These are phyloP conservation scores for Oidium heveae DNA, from an alignment of 2,329 filamentous ascomycete species.

Conservation along the genomic window DNA sequence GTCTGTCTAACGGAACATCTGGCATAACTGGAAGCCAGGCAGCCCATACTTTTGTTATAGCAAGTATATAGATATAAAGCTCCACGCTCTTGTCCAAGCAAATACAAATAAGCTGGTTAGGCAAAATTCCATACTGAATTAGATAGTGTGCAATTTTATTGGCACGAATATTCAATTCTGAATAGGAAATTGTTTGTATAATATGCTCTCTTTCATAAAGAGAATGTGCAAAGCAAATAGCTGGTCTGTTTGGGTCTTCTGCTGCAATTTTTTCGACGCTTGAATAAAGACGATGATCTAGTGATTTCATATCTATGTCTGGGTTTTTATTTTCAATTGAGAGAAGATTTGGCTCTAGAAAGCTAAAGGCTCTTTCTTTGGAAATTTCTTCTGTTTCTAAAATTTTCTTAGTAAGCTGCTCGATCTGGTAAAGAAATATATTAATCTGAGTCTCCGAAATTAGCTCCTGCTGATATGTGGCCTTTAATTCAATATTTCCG, in stretches of 20 bases:
- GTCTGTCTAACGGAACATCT: constrained; percentile 36
- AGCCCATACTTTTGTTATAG: constrained; percentile 46
- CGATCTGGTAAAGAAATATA: constrained; percentile 34
- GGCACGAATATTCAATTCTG: constrained; percentile 33
- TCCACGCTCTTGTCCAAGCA: constrained; percentile 52
- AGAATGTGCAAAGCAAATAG: constrained; percentile 35
- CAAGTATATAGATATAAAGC: constrained; percentile 52
- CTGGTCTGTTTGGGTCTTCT: constrained; percentile 25
- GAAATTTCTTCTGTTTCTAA: constrained; percentile 3
- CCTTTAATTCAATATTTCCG: constrained; percentile 22
- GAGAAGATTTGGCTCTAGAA: constrained; percentile 4
- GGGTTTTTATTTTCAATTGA: constrained; percentile 11
- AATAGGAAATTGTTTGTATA: constrained; percentile 31
- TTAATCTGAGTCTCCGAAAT: constrained; percentile 30
- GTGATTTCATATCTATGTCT: constrained; percentile 1
- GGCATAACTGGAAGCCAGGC: constrained; percentile 62
- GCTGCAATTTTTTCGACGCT: constrained; percentile 11
- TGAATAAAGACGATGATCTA: constrained; percentile 7
- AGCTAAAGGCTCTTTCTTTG: constrained; percentile 3
- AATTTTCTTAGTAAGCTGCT: constrained; percentile 22
- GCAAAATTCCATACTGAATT: constrained; percentile 18
- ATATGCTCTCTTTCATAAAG: constrained; percentile 17
- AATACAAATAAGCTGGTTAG: constrained; percentile 40
- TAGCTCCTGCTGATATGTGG: constrained; percentile 26
- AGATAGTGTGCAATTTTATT: constrained; percentile 39